phyloP scores from a whole-genome alignment of 148 eudicot genomes.

The Vaccinium darrowii region DNA sequence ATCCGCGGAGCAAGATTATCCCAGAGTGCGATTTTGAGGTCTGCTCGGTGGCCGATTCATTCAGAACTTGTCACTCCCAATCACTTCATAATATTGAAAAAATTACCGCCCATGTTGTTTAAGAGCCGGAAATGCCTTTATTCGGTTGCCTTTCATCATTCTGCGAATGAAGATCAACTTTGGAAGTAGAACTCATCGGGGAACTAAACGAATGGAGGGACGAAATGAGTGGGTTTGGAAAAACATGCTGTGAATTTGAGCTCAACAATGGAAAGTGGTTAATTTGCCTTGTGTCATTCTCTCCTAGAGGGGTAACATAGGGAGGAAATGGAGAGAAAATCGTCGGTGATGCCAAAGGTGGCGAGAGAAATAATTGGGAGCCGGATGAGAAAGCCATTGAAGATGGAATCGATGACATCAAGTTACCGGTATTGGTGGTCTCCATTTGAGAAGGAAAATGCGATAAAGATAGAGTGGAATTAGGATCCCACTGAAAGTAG shows the following conservation, averaged over 20 bases:
- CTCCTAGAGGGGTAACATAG: constrained; percentile 18
- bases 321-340: constrained; percentile 31
- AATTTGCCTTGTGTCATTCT: constrained; percentile 35
- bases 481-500: constrained; percentile 51
- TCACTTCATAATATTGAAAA: not conserved
- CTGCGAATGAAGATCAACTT: constrained; percentile 21
- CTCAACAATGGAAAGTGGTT: constrained; percentile 35
- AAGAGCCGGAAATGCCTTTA: not conserved
- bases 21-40: not conserved
- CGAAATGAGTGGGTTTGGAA: constrained; percentile 8
- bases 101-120: not conserved
- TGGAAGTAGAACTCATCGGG: constrained; percentile 26
- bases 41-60: not conserved
- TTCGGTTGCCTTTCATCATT: constrained; percentile 13
- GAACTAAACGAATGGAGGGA: constrained; percentile 26
- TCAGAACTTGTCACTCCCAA: not conserved
- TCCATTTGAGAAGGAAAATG: constrained; percentile 41
- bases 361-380: constrained; percentile 32
- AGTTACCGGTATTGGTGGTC: constrained; percentile 19
- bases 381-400: constrained; percentile 19
- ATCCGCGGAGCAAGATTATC: not conserved
- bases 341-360: constrained; percentile 37
- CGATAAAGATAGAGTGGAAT: constrained; percentile 47
- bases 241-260: constrained; percentile 11
- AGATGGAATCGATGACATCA: constrained; percentile 7